Evolutionary conservation across 805 yeast genomes (phyloP), one percentile per base, ranked within the genome.

Genomic region (Ogataea allantospora): DNA sequence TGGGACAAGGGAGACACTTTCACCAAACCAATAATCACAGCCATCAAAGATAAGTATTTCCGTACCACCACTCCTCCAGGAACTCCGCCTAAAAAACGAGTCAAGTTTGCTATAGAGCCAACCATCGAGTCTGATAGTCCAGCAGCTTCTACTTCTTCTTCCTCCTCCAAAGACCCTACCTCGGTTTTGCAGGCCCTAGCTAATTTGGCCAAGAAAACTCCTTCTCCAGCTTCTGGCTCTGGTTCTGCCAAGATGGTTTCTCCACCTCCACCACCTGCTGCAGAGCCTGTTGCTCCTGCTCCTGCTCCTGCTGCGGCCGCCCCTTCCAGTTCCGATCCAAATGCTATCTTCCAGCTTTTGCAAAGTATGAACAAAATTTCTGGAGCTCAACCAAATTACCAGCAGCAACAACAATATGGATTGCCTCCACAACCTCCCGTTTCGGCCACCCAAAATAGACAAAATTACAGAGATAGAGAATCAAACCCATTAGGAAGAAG

Each of bases 1-100:
- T 93, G 99, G 99, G 86, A 79, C 50, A 79, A 86, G 47, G 83
- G 88, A 24, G 78, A 77, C 28, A 83, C 96, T 11, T 91, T 93
- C 64, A 69, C 70, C 38, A 73, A 75, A 28, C 68, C 70, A 27
- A 65, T 71, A 21, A 66, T 93, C 38, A 62, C 70, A 30, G 57
- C 71, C 13, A 72, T 87, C 42, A 75, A 80, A 56, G 61, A 68
- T 9, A 80, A 75, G 54, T 75, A 75, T 58, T 83, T 82, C 53
- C 65, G 63, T 33, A 67, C 88, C 11, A 73, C 79, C 7, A 82
- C 95, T 4, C 91, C 93, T 25, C 83, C 83, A 2, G 83, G 77
- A 18, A 74, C 84, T 11, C 84, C 84, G 27, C 77, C 79, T n/a
- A 44, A 47, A 37, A 52, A 54, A 43, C 47, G 48, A 54, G 42